Base-by-base conservation (phyloP, 2,329 filamentous ascomycete species). In the Lojkania enalia region DNA sequence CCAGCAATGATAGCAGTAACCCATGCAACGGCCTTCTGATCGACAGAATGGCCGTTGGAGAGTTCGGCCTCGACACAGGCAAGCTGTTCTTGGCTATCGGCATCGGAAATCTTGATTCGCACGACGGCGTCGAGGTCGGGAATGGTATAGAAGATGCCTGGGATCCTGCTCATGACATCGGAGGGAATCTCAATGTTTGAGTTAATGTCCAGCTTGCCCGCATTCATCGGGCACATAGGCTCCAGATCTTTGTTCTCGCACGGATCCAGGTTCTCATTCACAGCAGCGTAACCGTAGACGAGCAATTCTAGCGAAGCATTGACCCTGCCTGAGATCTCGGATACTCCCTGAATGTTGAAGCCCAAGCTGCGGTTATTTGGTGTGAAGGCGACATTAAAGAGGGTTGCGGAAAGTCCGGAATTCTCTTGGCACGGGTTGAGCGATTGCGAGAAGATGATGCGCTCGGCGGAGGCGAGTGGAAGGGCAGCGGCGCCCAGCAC, bases 41-140 rank as follows among this genome's bases (percentile, higher is more conserved):
- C 85, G 42, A 96, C 92, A 0, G 90, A 95, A 73, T 96, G 89
- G 51, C 88, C 88, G 70, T 96, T 97, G 57, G 90, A 95, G 42
- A 96, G 79, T 51, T 85, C 78, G 37, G 90, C 90, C 74, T 96
- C 87, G 40, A 96, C 84, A 69, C 92, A 97, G 44, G 91, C 90
- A 40, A 95, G 81, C 59, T 79, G 83, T 39, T 80, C 73, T 41
- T 79, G 77, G 1, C 80, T 83, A 12, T 79, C 74, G 4, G 82
- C 85, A 53, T 81, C 78, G 66, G 88, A 92, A 76, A 96, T 89
- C 60, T 84, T 85, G 61, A 96, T 83, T 61, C 81, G 84, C 39
- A 96, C 87, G 39, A 83, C 86, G 50, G 90, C 90, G 70, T 97
- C 92, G 42, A 96, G 79, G 77, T 96, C 92, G 37, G 91, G 91